These are phyloP conservation scores for Ustilago loliicola DNA, from an alignment of 1,284 basidiomycete species.

Conservation along the genomic window DNA sequence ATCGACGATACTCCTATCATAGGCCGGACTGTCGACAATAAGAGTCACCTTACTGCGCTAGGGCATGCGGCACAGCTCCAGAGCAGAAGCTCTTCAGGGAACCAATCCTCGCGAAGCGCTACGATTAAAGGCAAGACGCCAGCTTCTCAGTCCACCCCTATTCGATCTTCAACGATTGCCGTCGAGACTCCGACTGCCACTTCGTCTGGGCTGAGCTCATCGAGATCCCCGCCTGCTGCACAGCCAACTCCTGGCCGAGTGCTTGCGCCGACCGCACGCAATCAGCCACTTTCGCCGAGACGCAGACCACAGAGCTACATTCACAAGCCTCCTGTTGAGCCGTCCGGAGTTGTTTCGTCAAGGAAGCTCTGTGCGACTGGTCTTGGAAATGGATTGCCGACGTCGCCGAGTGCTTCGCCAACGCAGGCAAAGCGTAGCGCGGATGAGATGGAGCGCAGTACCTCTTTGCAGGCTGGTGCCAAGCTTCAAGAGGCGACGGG, in stretches of 20 bases:
- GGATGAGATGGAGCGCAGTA: conserved; percentile 41
- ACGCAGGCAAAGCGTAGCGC: conserved; percentile 35
- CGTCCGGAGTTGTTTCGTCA: conserved; percentile 30
- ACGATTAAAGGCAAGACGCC: conserved; percentile 22
- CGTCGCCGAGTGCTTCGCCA: conserved; percentile 11
- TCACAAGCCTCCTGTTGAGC: conserved; percentile 27
- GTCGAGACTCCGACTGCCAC: conserved; percentile 5
- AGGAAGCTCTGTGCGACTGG: conserved; percentile 22
- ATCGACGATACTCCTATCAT: conserved; percentile 38
- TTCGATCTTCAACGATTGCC: conserved; percentile 19
- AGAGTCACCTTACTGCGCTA: conserved; percentile 42
- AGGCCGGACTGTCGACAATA: conserved; percentile 28
- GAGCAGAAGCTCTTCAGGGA: conserved; percentile 17
- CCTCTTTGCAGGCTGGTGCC: conserved; percentile 8
- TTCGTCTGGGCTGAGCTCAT: conserved; percentile 1
- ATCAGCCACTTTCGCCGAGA: conserved; percentile 22
- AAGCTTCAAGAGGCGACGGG: conserved; percentile 14
- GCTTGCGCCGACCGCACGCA: conserved; percentile 6
- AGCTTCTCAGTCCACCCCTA: background rate
- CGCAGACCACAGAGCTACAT: conserved; percentile 38
- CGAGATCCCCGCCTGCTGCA: conserved; percentile 4
- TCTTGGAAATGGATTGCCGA: conserved; percentile 30
- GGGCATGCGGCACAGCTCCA: conserved; percentile 47
- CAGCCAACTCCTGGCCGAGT: background rate
- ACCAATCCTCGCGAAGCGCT: background rate